Conservation (phyloP, 352 stramenopile genomes). For the Globisporangium apiculatum region DNA sequence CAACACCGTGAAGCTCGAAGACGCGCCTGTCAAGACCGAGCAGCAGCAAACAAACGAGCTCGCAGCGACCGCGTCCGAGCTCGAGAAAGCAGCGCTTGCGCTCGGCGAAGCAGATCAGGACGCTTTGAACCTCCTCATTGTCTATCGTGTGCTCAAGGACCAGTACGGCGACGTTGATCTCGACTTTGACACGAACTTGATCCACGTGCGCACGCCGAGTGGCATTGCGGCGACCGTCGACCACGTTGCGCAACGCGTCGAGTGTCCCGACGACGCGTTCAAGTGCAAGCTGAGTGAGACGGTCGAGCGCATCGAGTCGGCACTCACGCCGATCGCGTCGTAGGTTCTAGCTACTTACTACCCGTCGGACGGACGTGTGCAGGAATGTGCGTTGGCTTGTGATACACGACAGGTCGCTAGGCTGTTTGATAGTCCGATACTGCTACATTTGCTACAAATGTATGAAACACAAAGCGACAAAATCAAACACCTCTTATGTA, state of each 20-base stretch:
- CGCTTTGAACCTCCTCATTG: constrained; percentile 74
- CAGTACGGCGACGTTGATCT: constrained; percentile 82
- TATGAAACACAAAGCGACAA: too few relatives aligned
- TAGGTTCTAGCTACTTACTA: too few relatives aligned
- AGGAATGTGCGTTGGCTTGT: too few relatives aligned
- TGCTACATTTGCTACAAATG: too few relatives aligned
- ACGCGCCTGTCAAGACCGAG: constrained; percentile 16
- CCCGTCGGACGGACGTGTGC: too few relatives aligned
- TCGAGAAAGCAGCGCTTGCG: constrained; percentile 55
- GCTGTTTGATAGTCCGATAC: too few relatives aligned
- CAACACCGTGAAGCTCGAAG: constrained; percentile 14
- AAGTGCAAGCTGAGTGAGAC: constrained; percentile 64
- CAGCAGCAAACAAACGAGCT: constrained; percentile 4
- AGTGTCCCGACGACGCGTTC: constrained; percentile 66
- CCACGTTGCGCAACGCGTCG: constrained; percentile 49
- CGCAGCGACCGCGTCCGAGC: constrained; percentile 21
- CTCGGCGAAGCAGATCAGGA: constrained; percentile 71
- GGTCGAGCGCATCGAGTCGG: constrained; percentile 55
- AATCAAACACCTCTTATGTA: too few relatives aligned
- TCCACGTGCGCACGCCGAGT: constrained; percentile 77
- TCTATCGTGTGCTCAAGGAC: constrained; percentile 81
- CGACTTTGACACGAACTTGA: constrained; percentile 86
- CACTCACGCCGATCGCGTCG: constrained; percentile 56
- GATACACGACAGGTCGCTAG: too few relatives aligned
- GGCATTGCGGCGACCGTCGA: constrained; percentile 59